Base-by-base conservation (phyloP, 176 grass and related monocot genomes). In the Typha latifolia region DNA sequence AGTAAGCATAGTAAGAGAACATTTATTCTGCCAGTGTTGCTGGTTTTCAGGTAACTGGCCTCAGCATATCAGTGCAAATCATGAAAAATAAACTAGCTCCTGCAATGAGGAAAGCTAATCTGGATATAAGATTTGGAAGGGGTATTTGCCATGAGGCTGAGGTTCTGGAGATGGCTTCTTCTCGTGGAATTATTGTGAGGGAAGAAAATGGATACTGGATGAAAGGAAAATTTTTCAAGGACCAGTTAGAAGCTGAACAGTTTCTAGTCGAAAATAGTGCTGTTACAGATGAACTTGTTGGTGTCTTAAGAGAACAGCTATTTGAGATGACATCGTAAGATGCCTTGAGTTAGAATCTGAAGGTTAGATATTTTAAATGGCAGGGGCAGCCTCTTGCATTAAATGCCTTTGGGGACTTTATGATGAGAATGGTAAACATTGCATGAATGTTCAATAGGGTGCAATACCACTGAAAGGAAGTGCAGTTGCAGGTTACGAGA, bases 21-120 rank as follows among this genome's bases (percentile, higher is more conserved):
- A 43, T 43, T 43, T 1, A 43, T 43, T 43, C 9, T 43, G 34
- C 19, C 52, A 18, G 10, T 57, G n/a, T 22, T 75, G 15, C 69
- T 43, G 37, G 11, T 62, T 76, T 71, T 48, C 73, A 99, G 89
- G 77, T 82, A 48, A 93, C 81, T 68, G 94, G 94, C 12, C 78
- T 99, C 7, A 64, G 73, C 51, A 82, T 99, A 87, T 69, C 75
- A 23, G 85, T 99, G 56, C 83, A 90, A 67, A 69, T 93, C 70
- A 76, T 85, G 62, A 90, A 99, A 70, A 99, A 99, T 64, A 99
- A 92, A 79, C 67, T 99, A 64, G 81, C 83, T 72, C 89, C 94
- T 57, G 85, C 49, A 21, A 76, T 90, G 67, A 93, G 82, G 83
- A 85, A 92, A 84, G 83, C 94, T 61, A 67, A 67, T 48, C 72